These are phyloP conservation scores for Rhodotorula sp. DNA, from an alignment of 1,284 basidiomycete genomes.

Conservation along the genomic window DNA sequence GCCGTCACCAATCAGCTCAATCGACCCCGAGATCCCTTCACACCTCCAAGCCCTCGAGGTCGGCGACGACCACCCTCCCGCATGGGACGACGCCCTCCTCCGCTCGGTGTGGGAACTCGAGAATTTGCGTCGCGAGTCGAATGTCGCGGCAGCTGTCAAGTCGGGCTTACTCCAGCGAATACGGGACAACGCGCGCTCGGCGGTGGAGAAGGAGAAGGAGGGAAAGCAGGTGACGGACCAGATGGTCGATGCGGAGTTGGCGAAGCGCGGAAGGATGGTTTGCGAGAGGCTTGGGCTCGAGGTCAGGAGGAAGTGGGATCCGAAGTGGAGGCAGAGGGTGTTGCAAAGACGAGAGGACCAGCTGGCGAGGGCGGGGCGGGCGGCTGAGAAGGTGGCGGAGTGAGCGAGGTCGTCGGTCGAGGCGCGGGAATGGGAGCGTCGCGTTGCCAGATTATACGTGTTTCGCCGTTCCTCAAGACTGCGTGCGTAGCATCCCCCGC, in stretches of 20 bases:
- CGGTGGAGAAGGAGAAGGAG: neutral
- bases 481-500: too few species aligned
- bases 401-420: too few species aligned
- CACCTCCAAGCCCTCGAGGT: conserved; percentile 1
- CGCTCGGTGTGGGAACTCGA: conserved; percentile 20
- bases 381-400: too few species aligned
- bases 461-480: too few species aligned
- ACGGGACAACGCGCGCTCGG: neutral
- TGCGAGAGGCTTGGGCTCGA: conserved; percentile 12
- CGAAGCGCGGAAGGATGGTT: conserved; percentile 3
- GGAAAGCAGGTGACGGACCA: neutral
- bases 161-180: neutral
- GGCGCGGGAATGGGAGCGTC: too few species aligned
- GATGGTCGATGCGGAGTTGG: conserved; percentile 12
- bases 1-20: too few species aligned
- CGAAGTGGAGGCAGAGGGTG: conserved; percentile 13
- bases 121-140: conserved; percentile 2
- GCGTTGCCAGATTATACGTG: too few species aligned
- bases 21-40: too few species aligned
- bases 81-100: conserved; percentile 4
- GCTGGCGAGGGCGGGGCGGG: neutral
- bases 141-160: conserved; percentile 9
- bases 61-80: neutral
- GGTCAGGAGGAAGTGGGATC: conserved; percentile 22
- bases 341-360: neutral